phyloP scores from a whole-genome alignment of 495 filamentous ascomycete genomes.

The Astrothelium subdiscretum region DNA sequence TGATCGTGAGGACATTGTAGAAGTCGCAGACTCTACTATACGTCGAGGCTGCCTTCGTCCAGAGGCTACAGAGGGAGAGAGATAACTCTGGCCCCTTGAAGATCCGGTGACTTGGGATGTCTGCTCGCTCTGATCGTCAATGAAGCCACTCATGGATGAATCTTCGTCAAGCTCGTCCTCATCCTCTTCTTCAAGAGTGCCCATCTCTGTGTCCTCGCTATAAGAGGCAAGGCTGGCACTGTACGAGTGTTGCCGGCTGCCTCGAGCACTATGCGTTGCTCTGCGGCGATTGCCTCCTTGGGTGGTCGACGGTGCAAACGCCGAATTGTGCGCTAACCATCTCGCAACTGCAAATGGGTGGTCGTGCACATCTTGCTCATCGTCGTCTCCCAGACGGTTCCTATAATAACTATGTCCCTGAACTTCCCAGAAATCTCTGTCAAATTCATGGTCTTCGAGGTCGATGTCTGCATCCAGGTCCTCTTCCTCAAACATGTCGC shows the following conservation, averaged over 20 bases:
- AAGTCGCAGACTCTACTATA: not conserved
- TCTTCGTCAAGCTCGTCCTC: conserved; percentile 20
- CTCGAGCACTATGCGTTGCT: conserved; percentile 21
- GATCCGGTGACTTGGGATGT: not conserved
- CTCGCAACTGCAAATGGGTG: conserved; percentile 11
- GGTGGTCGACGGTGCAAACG: not conserved
- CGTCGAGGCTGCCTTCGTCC: not conserved
- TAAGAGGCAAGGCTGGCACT: conserved; percentile 19
- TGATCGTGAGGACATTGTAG: not conserved
- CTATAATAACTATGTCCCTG: not conserved
- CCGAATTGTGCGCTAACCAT: conserved; percentile 11
- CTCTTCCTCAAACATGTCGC: conserved; percentile 18
- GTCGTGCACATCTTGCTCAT: conserved; percentile 14
- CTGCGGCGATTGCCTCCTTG: conserved; percentile 7
- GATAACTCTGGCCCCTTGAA: not conserved
- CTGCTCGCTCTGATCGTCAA: conserved; percentile 15
- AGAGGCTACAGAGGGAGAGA: not conserved
- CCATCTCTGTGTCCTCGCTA: conserved; percentile 16
- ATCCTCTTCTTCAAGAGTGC: conserved; percentile 26
- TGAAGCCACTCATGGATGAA: conserved; percentile 25
- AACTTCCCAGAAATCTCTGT: not conserved
- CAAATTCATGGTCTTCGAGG: conserved; percentile 16
- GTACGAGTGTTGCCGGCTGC: conserved; percentile 18
- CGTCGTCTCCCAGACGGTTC: conserved; percentile 10
- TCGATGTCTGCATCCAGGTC: conserved; percentile 26